phyloP scores from a whole-genome alignment of 345 rosid genomes.

The Salix suchowensis region DNA sequence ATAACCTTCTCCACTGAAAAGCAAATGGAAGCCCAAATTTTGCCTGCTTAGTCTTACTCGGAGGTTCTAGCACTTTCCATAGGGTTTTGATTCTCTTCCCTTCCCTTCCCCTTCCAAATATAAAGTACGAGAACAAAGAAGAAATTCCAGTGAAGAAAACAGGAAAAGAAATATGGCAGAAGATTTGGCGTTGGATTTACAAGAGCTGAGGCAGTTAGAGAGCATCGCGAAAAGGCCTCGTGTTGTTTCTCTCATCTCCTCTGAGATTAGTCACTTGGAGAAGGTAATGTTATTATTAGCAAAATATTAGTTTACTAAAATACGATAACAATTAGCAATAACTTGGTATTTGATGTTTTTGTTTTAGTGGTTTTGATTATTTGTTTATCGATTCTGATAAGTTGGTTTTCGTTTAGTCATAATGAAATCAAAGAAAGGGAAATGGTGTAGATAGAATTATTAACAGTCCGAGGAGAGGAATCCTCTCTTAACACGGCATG shows the following conservation, averaged over 20 bases:
- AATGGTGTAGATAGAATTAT: no score
- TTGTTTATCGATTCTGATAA: not conserved
- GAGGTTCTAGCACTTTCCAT: slow-evolving; percentile 22
- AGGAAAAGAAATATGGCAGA: slow-evolving; percentile 51
- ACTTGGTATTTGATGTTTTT: not conserved
- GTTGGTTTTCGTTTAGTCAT: not conserved
- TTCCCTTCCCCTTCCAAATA: not conserved
- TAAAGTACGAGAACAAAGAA: not conserved
- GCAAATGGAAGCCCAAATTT: not conserved
- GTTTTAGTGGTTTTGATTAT: no score
- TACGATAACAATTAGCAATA: no score
- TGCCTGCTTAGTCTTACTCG: not conserved
- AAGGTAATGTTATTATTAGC: slow-evolving; percentile 36
- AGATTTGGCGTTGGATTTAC: slow-evolving; percentile 58
- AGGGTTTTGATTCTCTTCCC: not conserved
- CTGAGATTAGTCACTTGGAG: slow-evolving; percentile 64
- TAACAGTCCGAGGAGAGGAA: no score
- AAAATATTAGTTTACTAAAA: no score
- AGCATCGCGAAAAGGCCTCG: slow-evolving; percentile 75
- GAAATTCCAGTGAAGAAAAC: not conserved
- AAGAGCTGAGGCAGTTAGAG: slow-evolving; percentile 68
- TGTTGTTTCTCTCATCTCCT: slow-evolving; percentile 49
- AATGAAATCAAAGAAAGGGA: no score
- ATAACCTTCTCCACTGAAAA: slow-evolving; percentile 3
- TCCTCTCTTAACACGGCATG: no score